Evolutionary conservation across 78 protist genomes (phyloP).

Genomic region (Protostelium mycophagum): DNA sequence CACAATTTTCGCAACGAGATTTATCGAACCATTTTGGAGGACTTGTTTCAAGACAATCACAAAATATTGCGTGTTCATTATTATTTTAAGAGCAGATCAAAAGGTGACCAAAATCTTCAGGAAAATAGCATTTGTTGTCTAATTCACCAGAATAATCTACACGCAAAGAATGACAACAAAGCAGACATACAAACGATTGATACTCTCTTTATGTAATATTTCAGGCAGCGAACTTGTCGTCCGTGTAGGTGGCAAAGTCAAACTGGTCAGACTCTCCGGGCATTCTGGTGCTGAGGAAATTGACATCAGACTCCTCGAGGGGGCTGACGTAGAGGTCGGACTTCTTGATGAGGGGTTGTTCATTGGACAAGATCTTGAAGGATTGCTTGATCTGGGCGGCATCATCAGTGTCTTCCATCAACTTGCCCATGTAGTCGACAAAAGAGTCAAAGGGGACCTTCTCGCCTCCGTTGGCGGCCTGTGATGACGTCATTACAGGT

Average conservation of each 20-base stretch:
- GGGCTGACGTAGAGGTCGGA: neutral
- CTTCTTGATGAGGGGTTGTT: neutral
- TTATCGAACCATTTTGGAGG: no score
- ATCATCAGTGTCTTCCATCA: neutral
- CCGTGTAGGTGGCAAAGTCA: neutral
- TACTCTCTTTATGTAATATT: no score
- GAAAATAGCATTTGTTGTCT: no score
- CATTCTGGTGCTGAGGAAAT: neutral
- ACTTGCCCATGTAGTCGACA: neutral
- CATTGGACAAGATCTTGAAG: neutral
- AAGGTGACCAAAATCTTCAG: no score
- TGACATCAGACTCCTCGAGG: neutral
- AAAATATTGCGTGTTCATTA: no score
- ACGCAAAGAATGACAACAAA: no score
- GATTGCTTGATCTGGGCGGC: neutral
- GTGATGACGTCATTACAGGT: neutral
- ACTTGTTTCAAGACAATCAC: no score
- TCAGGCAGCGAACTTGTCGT: neutral
- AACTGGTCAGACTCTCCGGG: neutral
- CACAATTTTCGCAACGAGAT: no score
- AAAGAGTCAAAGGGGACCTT: neutral
- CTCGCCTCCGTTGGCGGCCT: neutral
- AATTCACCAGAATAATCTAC: no score
- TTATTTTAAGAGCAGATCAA: no score
- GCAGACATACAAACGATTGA: no score